Evolutionary conservation across 2,329 filamentous ascomycete genomes (phyloP), one percentile per base, ranked within the genome.

Genomic region (Neocucurbitaria cava): DNA sequence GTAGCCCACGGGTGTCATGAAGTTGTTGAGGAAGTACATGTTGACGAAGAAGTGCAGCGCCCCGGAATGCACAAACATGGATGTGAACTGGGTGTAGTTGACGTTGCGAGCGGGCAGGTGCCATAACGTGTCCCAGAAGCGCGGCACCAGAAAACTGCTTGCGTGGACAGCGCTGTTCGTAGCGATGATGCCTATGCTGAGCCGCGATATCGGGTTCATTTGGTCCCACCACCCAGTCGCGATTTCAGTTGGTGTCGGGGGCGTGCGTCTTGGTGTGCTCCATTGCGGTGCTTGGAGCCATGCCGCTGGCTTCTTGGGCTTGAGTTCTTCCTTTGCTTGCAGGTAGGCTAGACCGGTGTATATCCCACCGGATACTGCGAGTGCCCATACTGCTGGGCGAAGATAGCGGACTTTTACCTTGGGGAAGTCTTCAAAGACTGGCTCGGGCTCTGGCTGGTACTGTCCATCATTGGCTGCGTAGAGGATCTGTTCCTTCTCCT

Each of bases 61-160:
- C 5, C 68, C 67, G 0, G 53, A 57, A 52, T 71, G 68, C 9
- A 69, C 67, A 36, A 69, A 71, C 24, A 59, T 66, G 0, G 66
- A 68, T 7, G 68, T 71, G 38, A 75, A 64, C 26, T 71, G 62
- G 1, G 70, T 69, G 46, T 66, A 70, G 21, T 71, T 71, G 41
- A 62, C 56, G 38, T 69, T 70, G 5, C 56, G 57, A n/a, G 59
- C 66, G 2, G 72, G 72, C 7, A 60, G 52, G 46, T 75, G 72
- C 71, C 70, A 73, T 10, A 75, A 30, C 10, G 39, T 20, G 5
- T 61, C 41, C 71, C 70, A 73, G 21, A 57, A 60, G 3, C 50
- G 50, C 31, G 64, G 68, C 7, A 61, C 42, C 5, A 69, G 33
- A 28, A 69, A 64, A 33, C 63, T 65, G 30, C 52, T 58, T 8